Evolutionary conservation across 768 basidiomycete genomes (phyloP).

Genomic region (Cystobasidiopsis lactophilus): DNA sequence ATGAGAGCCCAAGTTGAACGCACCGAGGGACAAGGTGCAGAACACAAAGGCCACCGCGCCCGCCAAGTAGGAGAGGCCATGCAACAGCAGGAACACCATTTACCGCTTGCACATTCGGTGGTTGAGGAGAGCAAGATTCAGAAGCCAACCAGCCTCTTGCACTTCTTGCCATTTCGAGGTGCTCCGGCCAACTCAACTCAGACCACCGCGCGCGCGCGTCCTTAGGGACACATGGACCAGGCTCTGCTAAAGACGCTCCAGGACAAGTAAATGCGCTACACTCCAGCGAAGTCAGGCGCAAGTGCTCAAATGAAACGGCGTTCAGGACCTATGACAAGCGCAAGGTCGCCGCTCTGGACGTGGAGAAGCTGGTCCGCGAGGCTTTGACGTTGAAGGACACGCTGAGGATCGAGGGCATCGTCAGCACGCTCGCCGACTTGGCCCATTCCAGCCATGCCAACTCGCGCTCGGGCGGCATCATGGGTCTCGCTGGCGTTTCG

Average conservation of each 20-base stretch:
- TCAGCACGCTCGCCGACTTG: conserved; percentile 87
- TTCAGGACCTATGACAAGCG: conserved; percentile 11
- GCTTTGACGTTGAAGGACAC: conserved; percentile 61
- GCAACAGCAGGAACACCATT: conserved; percentile 4
- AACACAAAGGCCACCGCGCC: conserved; percentile 9
- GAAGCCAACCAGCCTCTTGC: too few relatives aligned
- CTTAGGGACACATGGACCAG: too few relatives aligned
- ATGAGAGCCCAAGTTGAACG: background rate
- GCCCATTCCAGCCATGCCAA: conserved; percentile 47
- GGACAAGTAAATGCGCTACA: background rate
- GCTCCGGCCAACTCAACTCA: too few relatives aligned
- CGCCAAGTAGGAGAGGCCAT: conserved; percentile 7
- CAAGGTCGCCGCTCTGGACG: conserved; percentile 65
- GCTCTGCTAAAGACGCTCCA: background rate
- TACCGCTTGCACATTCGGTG: too few relatives aligned
- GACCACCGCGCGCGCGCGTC: too few relatives aligned
- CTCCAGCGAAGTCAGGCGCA: too few relatives aligned
- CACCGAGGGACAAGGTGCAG: conserved; percentile 11
- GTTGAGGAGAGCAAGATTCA: too few relatives aligned
- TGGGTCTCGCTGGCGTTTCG: conserved; percentile 83
- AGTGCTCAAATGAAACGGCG: background rate
- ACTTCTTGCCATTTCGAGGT: too few relatives aligned
- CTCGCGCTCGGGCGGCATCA: conserved; percentile 79
- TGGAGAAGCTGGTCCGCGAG: conserved; percentile 80
- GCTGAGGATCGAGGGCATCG: conserved; percentile 58